phyloP scores from a whole-genome alignment of 495 filamentous ascomycete genomes.

The Podospora bellae-mahoneyi region DNA sequence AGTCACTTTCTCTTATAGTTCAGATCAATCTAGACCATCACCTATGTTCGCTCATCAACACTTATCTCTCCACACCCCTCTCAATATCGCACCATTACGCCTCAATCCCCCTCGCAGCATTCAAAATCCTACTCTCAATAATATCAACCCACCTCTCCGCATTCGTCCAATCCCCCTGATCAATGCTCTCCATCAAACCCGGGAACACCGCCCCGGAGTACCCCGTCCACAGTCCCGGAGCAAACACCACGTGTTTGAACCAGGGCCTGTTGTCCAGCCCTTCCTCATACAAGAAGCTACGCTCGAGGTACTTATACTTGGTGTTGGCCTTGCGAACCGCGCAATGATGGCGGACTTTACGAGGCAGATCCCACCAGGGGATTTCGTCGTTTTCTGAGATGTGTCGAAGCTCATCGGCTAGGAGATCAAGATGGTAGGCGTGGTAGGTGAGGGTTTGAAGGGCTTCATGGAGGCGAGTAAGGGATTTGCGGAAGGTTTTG shows the following conservation, averaged over 20 bases:
- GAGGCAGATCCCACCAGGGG: conserved; percentile 80
- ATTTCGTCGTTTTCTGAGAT: conserved; percentile 60
- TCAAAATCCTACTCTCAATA: conserved; percentile 62
- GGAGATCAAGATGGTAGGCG: conserved; percentile 55
- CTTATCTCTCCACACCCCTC: not conserved
- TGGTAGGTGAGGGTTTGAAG: conserved; percentile 55
- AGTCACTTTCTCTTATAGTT: too few relatives aligned
- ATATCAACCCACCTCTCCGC: conserved; percentile 76
- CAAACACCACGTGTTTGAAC: conserved; percentile 93
- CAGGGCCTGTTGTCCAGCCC: conserved; percentile 82
- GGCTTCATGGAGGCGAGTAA: conserved; percentile 43
- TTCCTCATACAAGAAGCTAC: conserved; percentile 70
- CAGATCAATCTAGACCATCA: too few relatives aligned
- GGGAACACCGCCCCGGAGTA: conserved; percentile 84
- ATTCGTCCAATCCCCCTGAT: conserved; percentile 66
- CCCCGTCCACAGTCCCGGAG: conserved; percentile 83
- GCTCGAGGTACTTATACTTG: conserved; percentile 75
- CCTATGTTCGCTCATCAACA: too few relatives aligned
- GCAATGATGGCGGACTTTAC: conserved; percentile 50
- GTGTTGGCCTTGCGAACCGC: conserved; percentile 63
- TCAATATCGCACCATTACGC: not conserved
- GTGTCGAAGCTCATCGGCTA: conserved; percentile 60
- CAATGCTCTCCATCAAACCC: conserved; percentile 79
- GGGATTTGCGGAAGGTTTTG: conserved; percentile 42
- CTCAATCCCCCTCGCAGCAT: conserved; percentile 51